Percentiles rank a stretch among this genome's conserved stretches.
Conservation (phyloP, 1,284 basidiomycete genomes). For the Rhodotorula sp. region DNA sequence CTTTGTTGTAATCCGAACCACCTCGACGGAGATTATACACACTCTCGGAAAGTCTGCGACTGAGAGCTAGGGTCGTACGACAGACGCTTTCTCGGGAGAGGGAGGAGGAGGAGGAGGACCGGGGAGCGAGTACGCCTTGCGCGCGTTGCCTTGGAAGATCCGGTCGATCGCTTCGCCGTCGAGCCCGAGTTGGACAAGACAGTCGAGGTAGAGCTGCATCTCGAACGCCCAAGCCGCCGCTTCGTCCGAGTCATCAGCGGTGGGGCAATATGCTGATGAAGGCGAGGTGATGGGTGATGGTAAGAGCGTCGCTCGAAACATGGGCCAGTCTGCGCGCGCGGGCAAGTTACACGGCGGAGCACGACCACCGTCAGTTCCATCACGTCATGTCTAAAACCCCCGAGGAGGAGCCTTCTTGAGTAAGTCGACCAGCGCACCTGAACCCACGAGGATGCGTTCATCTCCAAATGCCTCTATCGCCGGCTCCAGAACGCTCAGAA, state of each 20-base stretch:
- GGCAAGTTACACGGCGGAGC: not conserved
- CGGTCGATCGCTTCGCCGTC: constrained; percentile 35
- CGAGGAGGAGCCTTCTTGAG: accelerated
- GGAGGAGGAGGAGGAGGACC: no score
- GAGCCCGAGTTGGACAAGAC: constrained; percentile 26
- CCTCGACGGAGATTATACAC: not conserved
- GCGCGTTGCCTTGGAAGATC: constrained; percentile 32
- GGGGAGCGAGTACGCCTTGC: constrained; percentile 18
- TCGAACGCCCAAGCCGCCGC: constrained; percentile 27
- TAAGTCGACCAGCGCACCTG: constrained; percentile 12
- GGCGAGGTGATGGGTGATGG: constrained; percentile 4
- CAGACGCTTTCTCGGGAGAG: no score
- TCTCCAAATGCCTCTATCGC: constrained; percentile 35
- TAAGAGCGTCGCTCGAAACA: constrained; percentile 32
- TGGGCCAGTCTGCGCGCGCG: constrained; percentile 32
- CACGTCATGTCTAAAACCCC: no score
- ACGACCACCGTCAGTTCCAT: no score
- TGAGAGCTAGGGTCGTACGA: no score
- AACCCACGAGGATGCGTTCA: constrained; percentile 27
- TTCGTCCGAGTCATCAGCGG: constrained; percentile 6
- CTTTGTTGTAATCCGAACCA: not conserved
- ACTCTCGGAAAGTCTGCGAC: no score
- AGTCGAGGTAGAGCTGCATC: constrained; percentile 33
- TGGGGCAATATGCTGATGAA: not conserved
- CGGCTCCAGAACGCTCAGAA: constrained; percentile 30